Base-by-base conservation (phyloP, 345 rosid species). In the Populus euphratica region DNA sequence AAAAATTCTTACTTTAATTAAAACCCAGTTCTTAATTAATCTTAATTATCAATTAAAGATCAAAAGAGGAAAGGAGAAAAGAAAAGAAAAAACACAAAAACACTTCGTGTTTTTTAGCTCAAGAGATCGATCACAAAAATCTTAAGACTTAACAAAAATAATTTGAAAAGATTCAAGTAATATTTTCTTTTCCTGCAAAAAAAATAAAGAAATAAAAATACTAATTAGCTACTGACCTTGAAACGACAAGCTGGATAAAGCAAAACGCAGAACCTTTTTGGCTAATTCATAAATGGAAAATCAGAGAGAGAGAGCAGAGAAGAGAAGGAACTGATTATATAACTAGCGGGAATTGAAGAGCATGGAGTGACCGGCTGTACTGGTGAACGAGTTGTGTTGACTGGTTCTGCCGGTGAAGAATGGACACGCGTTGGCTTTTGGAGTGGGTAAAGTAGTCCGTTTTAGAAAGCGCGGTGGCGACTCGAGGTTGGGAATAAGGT, bases 261-360 rank as follows among this genome's bases (percentile, higher is more conserved):
- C 76, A 33, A 86, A 78, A 73, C 81, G 86, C 81, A 73, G 21
- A 84, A 83, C 74, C 77, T 71, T 23, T 8, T 78, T 72, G 70
- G 65, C 38, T 50, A 33, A 70, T 47, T 73, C 69, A 50, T 49
- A 78, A 78, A 75, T 43, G 10, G 73, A 74, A 52, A 71, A 68
- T 39, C 52, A 39, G 54, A 68, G 73, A 54, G 56, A 66, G 71
- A 44, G 50, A 21, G 6, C 0, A 61, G 13, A 56, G 41, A 76
- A 85, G 84, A 76, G 39, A 29, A 74, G 81, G 83, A 10, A 13
- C 78, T 67, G 81, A 35, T 77, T 86, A 74, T 85, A 85, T 88
- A 81, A 72, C 85, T 75, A 89, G 90, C 91, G 93, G 90, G 89
- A 83, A 83, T 78, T 74, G 77, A 73, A 62, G 74, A 23, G 76